Percentiles rank a stretch among this genome's conserved stretches.
Conservation (phyloP, 305 asterid genomes). For the Rubia peregrina region DNA sequence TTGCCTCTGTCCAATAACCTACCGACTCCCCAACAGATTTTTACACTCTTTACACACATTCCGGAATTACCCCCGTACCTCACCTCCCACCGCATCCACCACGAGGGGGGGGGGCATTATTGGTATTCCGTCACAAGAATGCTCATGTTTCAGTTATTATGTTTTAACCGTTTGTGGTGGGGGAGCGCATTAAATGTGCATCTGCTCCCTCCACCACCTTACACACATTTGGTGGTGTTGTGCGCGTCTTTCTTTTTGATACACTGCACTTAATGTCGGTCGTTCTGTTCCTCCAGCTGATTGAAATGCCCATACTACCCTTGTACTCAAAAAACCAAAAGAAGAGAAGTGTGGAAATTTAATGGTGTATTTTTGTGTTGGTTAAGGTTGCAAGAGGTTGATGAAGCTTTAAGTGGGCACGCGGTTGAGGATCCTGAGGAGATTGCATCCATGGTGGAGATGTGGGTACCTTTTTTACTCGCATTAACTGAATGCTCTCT, state of each 20-base stretch:
- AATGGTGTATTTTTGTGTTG: slow-evolving; percentile 12
- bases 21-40: slow-evolving; percentile 24
- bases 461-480: slow-evolving; percentile 40
- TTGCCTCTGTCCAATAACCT: neutral
- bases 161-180: slow-evolving; percentile 25
- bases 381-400: slow-evolving; percentile 41
- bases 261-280: slow-evolving; percentile 31
- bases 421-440: slow-evolving; percentile 86
- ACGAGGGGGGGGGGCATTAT: slow-evolving; percentile 18
- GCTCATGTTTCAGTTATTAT: slow-evolving; percentile 28
- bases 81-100: neutral
- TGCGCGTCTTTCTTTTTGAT: slow-evolving; percentile 12
- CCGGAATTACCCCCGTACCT: slow-evolving; percentile 21
- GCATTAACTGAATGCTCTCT: slow-evolving; percentile 33
- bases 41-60: slow-evolving; percentile 6
- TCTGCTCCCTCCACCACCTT: slow-evolving; percentile 18
- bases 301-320: neutral
- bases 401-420: slow-evolving; percentile 45
- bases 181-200: slow-evolving; percentile 13
- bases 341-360: neutral
- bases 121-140: slow-evolving; percentile 19
- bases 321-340: too few relatives aligned
- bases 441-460: slow-evolving; percentile 74
- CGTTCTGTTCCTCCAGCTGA: slow-evolving; percentile 8
- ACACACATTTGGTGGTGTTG: slow-evolving; percentile 20